These are phyloP conservation scores for Arabidopsis lyrata DNA, from an alignment of 441 rosid genomes.

Conservation along the genomic window DNA sequence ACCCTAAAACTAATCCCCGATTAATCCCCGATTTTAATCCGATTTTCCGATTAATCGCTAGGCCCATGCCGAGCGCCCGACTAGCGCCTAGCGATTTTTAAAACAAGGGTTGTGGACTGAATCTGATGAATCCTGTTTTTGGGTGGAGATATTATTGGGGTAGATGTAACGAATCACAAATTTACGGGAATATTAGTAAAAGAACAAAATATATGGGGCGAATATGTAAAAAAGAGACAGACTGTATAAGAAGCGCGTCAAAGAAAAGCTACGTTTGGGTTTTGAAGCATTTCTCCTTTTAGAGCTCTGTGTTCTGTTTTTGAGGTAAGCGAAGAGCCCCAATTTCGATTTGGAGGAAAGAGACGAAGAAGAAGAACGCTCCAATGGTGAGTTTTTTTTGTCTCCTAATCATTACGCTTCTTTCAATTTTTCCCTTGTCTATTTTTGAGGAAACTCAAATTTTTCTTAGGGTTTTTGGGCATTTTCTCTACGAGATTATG, in stretches of 20 bases:
- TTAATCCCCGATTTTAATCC: too few relatives aligned
- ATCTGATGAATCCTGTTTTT: too few relatives aligned
- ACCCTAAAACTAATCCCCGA: too few relatives aligned
- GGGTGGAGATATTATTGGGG: background rate
- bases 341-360: conserved; percentile 32
- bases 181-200: background rate
- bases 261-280: conserved; percentile 28
- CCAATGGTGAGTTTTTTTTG: conserved; percentile 34
- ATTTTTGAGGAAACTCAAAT: background rate
- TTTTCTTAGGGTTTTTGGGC: conserved; percentile 37
- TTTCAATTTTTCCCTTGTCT: background rate
- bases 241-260: conserved; percentile 37
- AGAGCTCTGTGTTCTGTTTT: conserved; percentile 22
- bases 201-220: background rate
- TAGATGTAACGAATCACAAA: background rate
- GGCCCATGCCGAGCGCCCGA: too few relatives aligned
- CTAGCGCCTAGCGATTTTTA: too few relatives aligned
- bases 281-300: conserved; percentile 13
- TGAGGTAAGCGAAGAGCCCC: conserved; percentile 8
- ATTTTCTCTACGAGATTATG: background rate
- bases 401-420: background rate
- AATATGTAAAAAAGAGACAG: conserved; percentile 25
- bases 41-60: too few relatives aligned
- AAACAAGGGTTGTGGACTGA: too few relatives aligned
- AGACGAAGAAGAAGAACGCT: conserved; percentile 18